Percentiles rank a stretch among this genome's conserved stretches.
phyloP scores from a whole-genome alignment of 345 rosid genomes.

The Moricandia moricandioides region DNA sequence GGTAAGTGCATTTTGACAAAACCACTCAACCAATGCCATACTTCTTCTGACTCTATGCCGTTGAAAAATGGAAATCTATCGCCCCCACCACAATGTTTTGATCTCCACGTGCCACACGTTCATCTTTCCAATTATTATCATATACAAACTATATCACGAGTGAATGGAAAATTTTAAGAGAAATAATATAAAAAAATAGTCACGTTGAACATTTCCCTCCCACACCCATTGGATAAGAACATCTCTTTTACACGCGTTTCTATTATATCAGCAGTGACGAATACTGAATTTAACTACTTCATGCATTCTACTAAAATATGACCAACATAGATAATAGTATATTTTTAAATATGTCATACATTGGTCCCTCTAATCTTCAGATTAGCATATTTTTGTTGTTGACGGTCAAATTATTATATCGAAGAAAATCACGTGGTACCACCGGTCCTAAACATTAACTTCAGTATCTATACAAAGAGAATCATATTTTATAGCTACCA shows the following conservation, averaged over 20 bases:
- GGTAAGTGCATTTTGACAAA: constrained; percentile 37
- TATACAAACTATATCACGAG: not conserved
- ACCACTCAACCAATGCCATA: constrained; percentile 31
- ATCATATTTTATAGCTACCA: constrained; percentile 3
- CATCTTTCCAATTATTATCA: not conserved
- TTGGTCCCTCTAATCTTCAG: not conserved
- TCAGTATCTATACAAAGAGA: not conserved
- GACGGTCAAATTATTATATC: not conserved
- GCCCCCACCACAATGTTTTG: constrained; percentile 12
- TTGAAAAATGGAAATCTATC: constrained; percentile 23
- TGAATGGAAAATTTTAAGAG: not conserved
- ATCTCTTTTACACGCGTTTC: constrained; percentile 18
- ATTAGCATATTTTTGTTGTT: not conserved
- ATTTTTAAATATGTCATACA: not conserved
- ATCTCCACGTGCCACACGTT: not conserved
- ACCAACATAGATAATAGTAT: not conserved
- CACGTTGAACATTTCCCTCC: constrained; percentile 26
- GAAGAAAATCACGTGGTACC: not conserved
- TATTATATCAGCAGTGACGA: constrained; percentile 10
- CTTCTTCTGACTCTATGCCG: constrained; percentile 26
- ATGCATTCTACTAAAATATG: not conserved
- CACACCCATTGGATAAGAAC: constrained; percentile 33
- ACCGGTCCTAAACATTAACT: constrained; percentile 16
- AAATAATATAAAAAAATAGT: constrained; percentile 19
- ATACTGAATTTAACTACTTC: not conserved